Conservation (phyloP, 2,329 filamentous ascomycete species). For the Akanthomyces uredinophilus region DNA sequence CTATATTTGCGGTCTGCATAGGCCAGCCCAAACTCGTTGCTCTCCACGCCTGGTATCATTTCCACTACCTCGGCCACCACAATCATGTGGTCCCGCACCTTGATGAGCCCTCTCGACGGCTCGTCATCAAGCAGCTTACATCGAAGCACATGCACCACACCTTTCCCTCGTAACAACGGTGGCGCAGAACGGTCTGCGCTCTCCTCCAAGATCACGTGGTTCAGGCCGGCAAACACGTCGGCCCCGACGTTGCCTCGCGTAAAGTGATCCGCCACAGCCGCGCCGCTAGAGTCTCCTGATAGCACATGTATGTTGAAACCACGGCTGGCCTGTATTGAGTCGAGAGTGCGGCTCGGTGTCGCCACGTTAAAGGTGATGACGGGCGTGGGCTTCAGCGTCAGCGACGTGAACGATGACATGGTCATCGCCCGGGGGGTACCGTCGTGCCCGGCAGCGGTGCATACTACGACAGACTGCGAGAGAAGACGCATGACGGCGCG, state of each 20-base stretch:
- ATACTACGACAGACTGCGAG: constrained; percentile 51
- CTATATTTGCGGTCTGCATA: constrained; percentile 48
- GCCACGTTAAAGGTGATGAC: constrained; percentile 54
- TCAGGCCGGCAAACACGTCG: constrained; percentile 35
- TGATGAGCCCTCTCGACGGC: constrained; percentile 36
- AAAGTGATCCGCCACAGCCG: constrained; percentile 47
- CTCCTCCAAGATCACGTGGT: constrained; percentile 19
- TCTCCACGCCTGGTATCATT: constrained; percentile 31
- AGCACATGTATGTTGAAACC: constrained; percentile 54
- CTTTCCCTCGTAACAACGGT: constrained; percentile 44
- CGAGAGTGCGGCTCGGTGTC: constrained; percentile 50
- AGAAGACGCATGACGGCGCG: constrained; percentile 50
- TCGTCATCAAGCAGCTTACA: constrained; percentile 39
- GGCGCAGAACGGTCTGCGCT: constrained; percentile 17
- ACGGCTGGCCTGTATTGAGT: constrained; percentile 40
- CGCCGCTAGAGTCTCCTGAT: constrained; percentile 41
- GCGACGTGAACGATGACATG: constrained; percentile 55
- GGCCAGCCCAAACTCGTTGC: constrained; percentile 39
- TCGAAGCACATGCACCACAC: constrained; percentile 46
- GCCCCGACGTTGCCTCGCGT: constrained; percentile 42
- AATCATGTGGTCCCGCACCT: constrained; percentile 47
- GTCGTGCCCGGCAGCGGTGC: constrained; percentile 38
- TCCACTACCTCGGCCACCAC: constrained; percentile 47
- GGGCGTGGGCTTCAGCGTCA: constrained; percentile 47
- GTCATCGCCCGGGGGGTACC: constrained; percentile 46